Base-by-base conservation (phyloP, 192 early-diverging fungal species). In the Rhizophagus clarus region DNA sequence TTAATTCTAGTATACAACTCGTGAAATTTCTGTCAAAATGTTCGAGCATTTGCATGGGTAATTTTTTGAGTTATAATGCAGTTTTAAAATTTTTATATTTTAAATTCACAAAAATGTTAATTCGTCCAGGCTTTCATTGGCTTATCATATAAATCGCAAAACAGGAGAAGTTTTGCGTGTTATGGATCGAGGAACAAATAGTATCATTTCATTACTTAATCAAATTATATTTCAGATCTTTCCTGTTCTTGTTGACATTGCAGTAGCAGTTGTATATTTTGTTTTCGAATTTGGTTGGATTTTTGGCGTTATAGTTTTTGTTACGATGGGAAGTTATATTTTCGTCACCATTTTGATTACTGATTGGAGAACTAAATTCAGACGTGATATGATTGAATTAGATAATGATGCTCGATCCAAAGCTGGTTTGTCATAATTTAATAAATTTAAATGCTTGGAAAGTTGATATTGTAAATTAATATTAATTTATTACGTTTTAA, bases 91-190 rank as follows among this genome's bases (percentile, higher is more conserved):
- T 1, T 22, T 12, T 42, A 34, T 69, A 69, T 40, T 40, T 40
- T 40, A 40, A 40, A 40, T 40, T 40, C 20, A 7, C 10, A 45
- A n/a, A 45, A 12, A 10, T n/a, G 2, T n/a, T 12, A 42, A n/a
- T 20, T 83, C 97, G 77, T 97, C 97, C 83, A 89, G 82, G 29
- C 90, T 99, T 34, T 96, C 96, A 9, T 87, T 98, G 24, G 90
- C 93, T 28, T 99, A 95, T 83, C 97, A 99, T 77, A 91, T 98
- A 64, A 94, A 93, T 80, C 92, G 97, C 73, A 98, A 98, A 80
- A 99, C 97, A 0, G 96, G 96, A 62, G 96, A 98, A 82, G 90
- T 98, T 12, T 90, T 99, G 29, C 92, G 97, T 4, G 95, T 98
- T 26, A 88, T 95, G 91, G 93, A 96, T 77, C 89, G 94, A 4